Conservation (phyloP, 441 rosid species). For the Gossypium davidsonii region DNA sequence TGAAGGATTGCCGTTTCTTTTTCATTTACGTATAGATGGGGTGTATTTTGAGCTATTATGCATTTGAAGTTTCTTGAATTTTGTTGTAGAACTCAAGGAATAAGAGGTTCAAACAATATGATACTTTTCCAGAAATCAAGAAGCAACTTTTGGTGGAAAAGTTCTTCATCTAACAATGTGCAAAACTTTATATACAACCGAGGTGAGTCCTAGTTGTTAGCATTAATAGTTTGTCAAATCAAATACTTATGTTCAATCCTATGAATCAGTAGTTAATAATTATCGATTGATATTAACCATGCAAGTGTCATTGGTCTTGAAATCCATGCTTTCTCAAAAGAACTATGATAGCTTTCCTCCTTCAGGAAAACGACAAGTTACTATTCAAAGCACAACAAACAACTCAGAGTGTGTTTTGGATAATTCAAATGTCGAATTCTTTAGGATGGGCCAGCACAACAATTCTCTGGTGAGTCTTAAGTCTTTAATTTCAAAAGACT, state of each 20-base stretch:
- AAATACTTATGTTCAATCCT: background rate
- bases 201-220: slow-evolving; percentile 30
- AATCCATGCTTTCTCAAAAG: background rate
- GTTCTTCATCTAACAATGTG: slow-evolving; percentile 17
- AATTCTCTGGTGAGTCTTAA: slow-evolving; percentile 36
- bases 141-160: slow-evolving; percentile 24
- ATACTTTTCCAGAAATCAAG: slow-evolving; percentile 28
- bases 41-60: background rate
- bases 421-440: slow-evolving; percentile 14
- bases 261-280: background rate
- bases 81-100: slow-evolving; percentile 12
- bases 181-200: slow-evolving; percentile 6
- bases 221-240: background rate
- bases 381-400: slow-evolving; percentile 23
- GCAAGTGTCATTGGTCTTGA: background rate
- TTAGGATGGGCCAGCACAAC: slow-evolving; percentile 24
- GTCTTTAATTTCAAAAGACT: slow-evolving; percentile 10
- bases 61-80: background rate
- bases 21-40: background rate
- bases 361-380: slow-evolving; percentile 37
- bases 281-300: background rate
- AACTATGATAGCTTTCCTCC: slow-evolving; percentile 3
- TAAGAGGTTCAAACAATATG: background rate
- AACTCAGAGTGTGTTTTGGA: slow-evolving; percentile 21
- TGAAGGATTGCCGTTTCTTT: slow-evolving; percentile 1